Evolutionary conservation across 2,329 filamentous ascomycete genomes (phyloP).

Genomic region (Fusarium robinianum): DNA sequence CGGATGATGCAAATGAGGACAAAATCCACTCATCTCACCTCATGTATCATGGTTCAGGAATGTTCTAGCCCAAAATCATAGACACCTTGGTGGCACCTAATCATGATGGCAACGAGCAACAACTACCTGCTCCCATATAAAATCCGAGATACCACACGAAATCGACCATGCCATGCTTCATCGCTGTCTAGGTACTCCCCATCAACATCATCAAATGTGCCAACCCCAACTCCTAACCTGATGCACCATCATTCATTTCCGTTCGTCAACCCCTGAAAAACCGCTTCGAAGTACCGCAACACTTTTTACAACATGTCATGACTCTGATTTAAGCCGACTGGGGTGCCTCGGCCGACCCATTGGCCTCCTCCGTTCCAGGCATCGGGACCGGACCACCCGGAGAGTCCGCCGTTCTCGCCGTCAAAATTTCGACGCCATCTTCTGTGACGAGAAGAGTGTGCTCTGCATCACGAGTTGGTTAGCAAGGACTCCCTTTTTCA

Average conservation of each 20-base stretch:
- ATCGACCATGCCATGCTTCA: too few relatives aligned
- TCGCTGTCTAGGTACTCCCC: too few relatives aligned
- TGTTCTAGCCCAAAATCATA: too few relatives aligned
- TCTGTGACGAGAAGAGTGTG: slow-evolving; percentile 85
- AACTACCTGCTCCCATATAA: too few relatives aligned
- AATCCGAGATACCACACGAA: too few relatives aligned
- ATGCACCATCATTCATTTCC: slow-evolving; percentile 7
- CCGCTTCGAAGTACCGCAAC: slow-evolving; percentile 14
- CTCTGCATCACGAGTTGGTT: slow-evolving; percentile 53
- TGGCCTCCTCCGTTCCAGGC: slow-evolving; percentile 43
- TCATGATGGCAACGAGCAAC: too few relatives aligned
- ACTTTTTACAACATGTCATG: slow-evolving; percentile 2
- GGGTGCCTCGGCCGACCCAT: slow-evolving; percentile 13
- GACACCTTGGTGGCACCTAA: too few relatives aligned
- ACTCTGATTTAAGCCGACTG: slow-evolving; percentile 9
- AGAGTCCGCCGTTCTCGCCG: slow-evolving; percentile 71
- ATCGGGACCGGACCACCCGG: slow-evolving; percentile 74
- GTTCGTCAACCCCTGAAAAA: slow-evolving; percentile 20
- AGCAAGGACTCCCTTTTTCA: too few relatives aligned
- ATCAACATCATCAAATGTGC: background rate
- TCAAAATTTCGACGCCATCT: slow-evolving; percentile 79
- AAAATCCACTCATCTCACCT: too few relatives aligned
- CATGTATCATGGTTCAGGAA: too few relatives aligned
- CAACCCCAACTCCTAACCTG: slow-evolving; percentile 2
- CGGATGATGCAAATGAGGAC: too few relatives aligned